These are phyloP conservation scores for Sapria himalayana DNA, from an alignment of 345 rosid genomes.

Conservation along the genomic window DNA sequence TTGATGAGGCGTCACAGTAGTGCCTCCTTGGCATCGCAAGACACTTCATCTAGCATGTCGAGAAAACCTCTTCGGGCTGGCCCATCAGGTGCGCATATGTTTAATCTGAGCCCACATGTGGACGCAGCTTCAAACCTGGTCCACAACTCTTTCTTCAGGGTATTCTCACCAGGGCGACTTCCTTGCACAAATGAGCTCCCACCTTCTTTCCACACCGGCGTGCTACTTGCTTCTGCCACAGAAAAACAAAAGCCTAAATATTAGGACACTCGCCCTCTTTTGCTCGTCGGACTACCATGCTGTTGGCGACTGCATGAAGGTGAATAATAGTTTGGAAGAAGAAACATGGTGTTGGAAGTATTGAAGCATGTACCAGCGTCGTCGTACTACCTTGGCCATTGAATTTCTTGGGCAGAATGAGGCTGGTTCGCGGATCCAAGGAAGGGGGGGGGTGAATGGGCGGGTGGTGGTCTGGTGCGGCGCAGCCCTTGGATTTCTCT, in stretches of 20 bases:
- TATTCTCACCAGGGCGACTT: slow-evolving; percentile 64
- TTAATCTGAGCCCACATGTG: slow-evolving; percentile 10
- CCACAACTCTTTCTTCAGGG: slow-evolving; percentile 88
- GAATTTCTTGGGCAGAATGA: slow-evolving; percentile 6
- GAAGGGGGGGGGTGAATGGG: slow-evolving; percentile 8
- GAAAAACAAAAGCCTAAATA: slow-evolving; percentile 1
- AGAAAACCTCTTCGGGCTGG: slow-evolving; percentile 46
- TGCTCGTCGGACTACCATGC: no score
- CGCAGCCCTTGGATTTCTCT: slow-evolving; percentile 14
- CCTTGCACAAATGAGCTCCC: slow-evolving; percentile 26
- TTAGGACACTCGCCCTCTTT: no score
- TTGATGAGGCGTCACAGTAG: no score
- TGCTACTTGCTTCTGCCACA: slow-evolving; percentile 26
- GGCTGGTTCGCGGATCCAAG: slow-evolving; percentile 6
- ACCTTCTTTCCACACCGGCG: slow-evolving; percentile 43
- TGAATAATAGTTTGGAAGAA: no score
- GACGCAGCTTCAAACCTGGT: slow-evolving; percentile 83
- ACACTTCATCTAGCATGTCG: slow-evolving; percentile 81
- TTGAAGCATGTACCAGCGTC: no score
- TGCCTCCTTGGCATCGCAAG: no score
- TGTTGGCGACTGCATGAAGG: no score
- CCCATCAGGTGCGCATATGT: slow-evolving; percentile 12
- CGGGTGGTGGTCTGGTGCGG: slow-evolving; percentile 8
- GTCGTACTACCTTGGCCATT: slow-evolving; percentile 6
- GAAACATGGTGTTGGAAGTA: no score